These are phyloP conservation scores for Claviceps africana DNA, from an alignment of 2,329 filamentous ascomycete genomes.

Conservation along the genomic window DNA sequence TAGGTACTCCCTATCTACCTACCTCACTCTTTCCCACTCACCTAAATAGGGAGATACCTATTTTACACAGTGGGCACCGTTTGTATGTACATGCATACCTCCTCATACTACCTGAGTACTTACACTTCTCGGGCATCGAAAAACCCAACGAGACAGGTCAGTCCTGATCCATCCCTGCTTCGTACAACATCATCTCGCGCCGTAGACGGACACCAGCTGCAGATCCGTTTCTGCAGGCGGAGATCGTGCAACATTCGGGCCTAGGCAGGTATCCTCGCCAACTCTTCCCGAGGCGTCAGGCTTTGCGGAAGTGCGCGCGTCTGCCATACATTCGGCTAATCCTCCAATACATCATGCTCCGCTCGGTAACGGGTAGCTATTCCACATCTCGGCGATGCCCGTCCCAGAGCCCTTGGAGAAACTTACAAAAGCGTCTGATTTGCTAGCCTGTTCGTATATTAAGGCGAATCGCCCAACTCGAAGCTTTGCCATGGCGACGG, in stretches of 20 bases:
- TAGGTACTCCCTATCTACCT: no score
- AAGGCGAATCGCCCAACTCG: not conserved
- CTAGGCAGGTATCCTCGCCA: not conserved
- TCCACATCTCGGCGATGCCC: not conserved
- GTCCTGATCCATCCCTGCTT: not conserved
- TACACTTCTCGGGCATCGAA: not conserved
- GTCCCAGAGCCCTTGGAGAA: not conserved
- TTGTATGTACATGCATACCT: not conserved
- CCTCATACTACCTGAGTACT: no score
- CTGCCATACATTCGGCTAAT: not conserved
- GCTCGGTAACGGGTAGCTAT: not conserved
- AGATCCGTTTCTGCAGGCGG: constrained; percentile 3
- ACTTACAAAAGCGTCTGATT: not conserved
- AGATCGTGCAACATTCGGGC: constrained; percentile 1
- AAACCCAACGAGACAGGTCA: not conserved
- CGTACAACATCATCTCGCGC: not conserved
- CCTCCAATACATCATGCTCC: not conserved
- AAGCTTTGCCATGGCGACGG: not conserved
- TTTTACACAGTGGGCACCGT: not conserved
- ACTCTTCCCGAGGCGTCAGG: not conserved
- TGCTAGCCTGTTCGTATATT: not conserved
- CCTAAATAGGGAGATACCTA: no score
- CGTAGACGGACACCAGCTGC: not conserved
- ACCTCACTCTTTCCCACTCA: no score
- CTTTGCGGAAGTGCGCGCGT: not conserved